Evolutionary conservation across 768 basidiomycete species (phyloP).

Genomic region (Pleurotus cornucopiae): DNA sequence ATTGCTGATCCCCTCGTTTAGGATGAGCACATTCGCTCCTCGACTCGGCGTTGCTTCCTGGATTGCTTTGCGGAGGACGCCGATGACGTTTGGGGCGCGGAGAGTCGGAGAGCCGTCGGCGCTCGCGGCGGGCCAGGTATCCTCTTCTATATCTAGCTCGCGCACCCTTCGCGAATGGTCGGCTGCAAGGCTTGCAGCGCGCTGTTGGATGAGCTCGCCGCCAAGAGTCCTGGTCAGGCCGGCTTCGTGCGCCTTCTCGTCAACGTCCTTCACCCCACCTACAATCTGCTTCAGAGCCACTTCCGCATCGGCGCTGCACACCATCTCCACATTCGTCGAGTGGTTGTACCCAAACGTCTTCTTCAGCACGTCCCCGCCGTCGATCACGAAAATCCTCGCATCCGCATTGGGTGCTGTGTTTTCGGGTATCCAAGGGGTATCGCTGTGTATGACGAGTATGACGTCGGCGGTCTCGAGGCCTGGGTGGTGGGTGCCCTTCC

Average conservation of each 20-base stretch:
- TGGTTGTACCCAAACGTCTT: conserved; percentile 44
- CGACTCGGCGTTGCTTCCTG: conserved; percentile 30
- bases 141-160: conserved; percentile 26
- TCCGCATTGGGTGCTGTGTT: conserved; percentile 36
- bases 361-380: conserved; percentile 61
- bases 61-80: conserved; percentile 40
- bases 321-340: conserved; percentile 46
- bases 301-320: conserved; percentile 54
- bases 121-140: conserved; percentile 12
- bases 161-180: conserved; percentile 15
- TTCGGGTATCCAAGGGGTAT: conserved; percentile 61
- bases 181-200: conserved; percentile 7
- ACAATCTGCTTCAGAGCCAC: conserved; percentile 48
- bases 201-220: conserved; percentile 13
- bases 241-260: conserved; percentile 11
- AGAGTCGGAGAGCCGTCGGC: conserved; percentile 15
- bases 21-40: conserved; percentile 37
- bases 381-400: conserved; percentile 56
- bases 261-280: conserved; percentile 25
- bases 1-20: conserved; percentile 66
- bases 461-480: conserved; percentile 54
- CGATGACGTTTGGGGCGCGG: conserved; percentile 46
- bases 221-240: conserved; percentile 8
- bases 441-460: conserved; percentile 60
- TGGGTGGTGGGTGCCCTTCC: conserved; percentile 36